Evolutionary conservation across 2,329 filamentous ascomycete genomes (phyloP).

Genomic region (Aspergillus sp.): DNA sequence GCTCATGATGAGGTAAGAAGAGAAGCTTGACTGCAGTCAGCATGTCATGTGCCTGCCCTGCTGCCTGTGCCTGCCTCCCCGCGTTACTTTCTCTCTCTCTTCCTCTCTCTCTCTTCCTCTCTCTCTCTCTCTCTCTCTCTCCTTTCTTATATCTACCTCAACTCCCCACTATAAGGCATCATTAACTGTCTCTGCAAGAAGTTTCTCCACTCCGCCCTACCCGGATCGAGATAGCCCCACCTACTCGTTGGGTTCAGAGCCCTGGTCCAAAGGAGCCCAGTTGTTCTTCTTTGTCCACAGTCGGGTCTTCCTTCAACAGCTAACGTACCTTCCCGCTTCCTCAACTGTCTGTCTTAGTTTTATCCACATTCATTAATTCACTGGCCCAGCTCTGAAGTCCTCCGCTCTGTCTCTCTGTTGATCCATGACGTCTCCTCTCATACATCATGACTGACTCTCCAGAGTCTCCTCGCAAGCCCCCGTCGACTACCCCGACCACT

Average conservation of each 20-base stretch:
- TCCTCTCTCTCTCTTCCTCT: constrained; percentile 1
- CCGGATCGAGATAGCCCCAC: too few relatives aligned
- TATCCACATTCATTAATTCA: too few relatives aligned
- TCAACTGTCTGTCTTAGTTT: constrained; percentile 5
- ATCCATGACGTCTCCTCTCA: constrained; percentile 13
- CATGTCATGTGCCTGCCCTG: constrained; percentile 2
- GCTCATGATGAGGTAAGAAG: neutral
- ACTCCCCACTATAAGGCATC: too few relatives aligned
- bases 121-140: too few relatives aligned
- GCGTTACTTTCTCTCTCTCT: constrained; percentile 1
- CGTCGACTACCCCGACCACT: constrained; percentile 16
- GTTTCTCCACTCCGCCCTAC: too few relatives aligned
- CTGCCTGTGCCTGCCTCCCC: neutral
- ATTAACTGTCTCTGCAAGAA: too few relatives aligned
- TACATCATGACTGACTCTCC: constrained; percentile 30
- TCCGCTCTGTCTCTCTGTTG: constrained; percentile 8
- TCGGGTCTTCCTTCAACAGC: too few relatives aligned
- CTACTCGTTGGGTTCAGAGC: neutral
- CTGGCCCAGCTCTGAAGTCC: too few relatives aligned
- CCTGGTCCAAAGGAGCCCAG: constrained; percentile 4
- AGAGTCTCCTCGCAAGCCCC: constrained; percentile 22
- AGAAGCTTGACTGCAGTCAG: neutral
- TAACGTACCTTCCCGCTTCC: constrained; percentile 11
- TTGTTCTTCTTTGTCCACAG: constrained; percentile 2
- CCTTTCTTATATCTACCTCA: too few relatives aligned